Percentiles rank a stretch among this genome's conserved stretches.
These are phyloP conservation scores for Crepidotus variabilis DNA, from an alignment of 768 basidiomycete genomes.

Conservation along the genomic window DNA sequence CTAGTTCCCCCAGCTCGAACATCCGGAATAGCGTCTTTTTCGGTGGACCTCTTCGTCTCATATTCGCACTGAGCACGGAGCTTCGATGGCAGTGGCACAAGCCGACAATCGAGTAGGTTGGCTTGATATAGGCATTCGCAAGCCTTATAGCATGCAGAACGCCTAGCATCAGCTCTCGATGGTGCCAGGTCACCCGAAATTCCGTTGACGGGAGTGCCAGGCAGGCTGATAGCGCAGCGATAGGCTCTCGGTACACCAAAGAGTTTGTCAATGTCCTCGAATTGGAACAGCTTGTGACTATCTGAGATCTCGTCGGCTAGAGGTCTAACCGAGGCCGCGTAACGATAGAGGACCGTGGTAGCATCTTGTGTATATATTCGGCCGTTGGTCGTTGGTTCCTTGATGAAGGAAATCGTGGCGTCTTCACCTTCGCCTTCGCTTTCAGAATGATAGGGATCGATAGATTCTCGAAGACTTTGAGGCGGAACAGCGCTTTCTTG, in stretches of 20 bases:
- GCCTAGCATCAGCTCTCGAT: slow-evolving; percentile 51
- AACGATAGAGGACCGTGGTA: slow-evolving; percentile 50
- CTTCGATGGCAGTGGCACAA: slow-evolving; percentile 37
- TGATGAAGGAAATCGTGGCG: slow-evolving; percentile 33
- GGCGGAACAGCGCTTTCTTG: slow-evolving; percentile 43
- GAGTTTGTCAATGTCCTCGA: slow-evolving; percentile 28
- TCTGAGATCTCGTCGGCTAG: slow-evolving; percentile 7
- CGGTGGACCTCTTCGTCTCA: slow-evolving; percentile 6
- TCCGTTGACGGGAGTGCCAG: slow-evolving; percentile 34
- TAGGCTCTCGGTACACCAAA: slow-evolving; percentile 20
- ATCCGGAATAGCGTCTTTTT: slow-evolving; percentile 19
- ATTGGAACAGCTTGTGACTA: slow-evolving; percentile 34
- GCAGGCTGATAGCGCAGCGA: slow-evolving; percentile 48
- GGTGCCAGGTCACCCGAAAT: slow-evolving; percentile 42
- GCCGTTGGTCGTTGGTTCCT: slow-evolving; percentile 61
- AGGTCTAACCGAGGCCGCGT: slow-evolving; percentile 27
- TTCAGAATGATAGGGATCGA: slow-evolving; percentile 43
- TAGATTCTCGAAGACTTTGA: slow-evolving; percentile 32
- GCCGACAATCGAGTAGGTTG: slow-evolving; percentile 48
- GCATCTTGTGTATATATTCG: slow-evolving; percentile 60
- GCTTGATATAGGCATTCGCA: slow-evolving; percentile 46
- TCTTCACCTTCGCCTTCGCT: slow-evolving; percentile 43
- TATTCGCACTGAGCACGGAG: slow-evolving; percentile 15
- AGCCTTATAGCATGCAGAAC: slow-evolving; percentile 53
- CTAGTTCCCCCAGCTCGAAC: slow-evolving; percentile 39